Base-by-base conservation (phyloP, 1,139 yeast species). In the Yamadazyma jaroonii region DNA sequence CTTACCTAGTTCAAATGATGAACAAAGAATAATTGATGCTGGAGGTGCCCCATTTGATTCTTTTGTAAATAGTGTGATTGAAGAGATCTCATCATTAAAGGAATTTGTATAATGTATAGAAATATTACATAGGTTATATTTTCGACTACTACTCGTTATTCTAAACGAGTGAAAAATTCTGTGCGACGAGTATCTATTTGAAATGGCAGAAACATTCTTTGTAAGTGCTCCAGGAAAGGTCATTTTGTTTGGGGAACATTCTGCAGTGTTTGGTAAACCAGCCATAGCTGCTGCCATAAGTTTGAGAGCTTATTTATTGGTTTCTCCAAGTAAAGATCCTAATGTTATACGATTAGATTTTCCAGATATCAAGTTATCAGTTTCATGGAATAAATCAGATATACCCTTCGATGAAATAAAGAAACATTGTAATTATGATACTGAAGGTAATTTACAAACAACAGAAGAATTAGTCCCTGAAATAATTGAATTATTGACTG, bases 191-290 rank as follows among this genome's bases (percentile, higher is more conserved):
- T 17, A 17, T 4, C 29, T 4, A 4, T 27, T 35, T 28, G 21
- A 9, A 11, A 40, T 41, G 40, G 38, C 31, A 25, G 31, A 42
- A 31, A 58, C 90, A 3, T 87, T 89, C 58, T 64, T 79, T 40
- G 87, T 88, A 2, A 86, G 96, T 43, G 95, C 99, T 1, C 98
- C 99, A 0, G 99, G 97, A 6, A 92, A 94, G 57, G 96, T 89
- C 30, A 94, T 92, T 50, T 74, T 94, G 32, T 94, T 89, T 56
- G 99, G 99, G 17, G 98, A 92, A 56, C 99, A 92, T 56, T 87
- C 97, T 2, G 97, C 95, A 2, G 99, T 92, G 2, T 87, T 86
- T 57, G 82, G 87, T 38, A 86, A 86, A 62, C 95, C 96, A 1
- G 96, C 96, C 20, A 85, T 88, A 39, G 96, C 96, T 1, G 95